A percentile compares a stretch with the other conserved stretches of the same genome.
Evolutionary conservation across 805 yeast genomes (phyloP).

Genomic region (Candida anglica): DNA sequence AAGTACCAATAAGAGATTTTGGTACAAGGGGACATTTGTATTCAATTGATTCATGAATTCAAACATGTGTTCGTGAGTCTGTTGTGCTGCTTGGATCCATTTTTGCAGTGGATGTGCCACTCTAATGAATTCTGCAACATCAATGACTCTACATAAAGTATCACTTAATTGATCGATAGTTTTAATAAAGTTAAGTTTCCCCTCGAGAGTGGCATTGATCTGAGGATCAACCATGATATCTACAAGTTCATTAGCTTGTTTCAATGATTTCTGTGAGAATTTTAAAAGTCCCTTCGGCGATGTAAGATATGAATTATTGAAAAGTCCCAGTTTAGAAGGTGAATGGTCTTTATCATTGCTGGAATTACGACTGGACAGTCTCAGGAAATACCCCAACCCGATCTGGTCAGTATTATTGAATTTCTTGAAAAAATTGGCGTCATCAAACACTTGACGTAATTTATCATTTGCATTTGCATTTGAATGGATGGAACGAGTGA

Average conservation of each 20-base stretch:
- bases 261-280: slow-evolving; percentile 65
- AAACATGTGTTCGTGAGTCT: slow-evolving; percentile 82
- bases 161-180: slow-evolving; percentile 84
- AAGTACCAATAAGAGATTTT: slow-evolving; percentile 55
- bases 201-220: slow-evolving; percentile 19
- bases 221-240: slow-evolving; percentile 31
- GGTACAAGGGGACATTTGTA: slow-evolving; percentile 71
- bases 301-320: slow-evolving; percentile 65
- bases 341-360: too few species aligned
- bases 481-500: too few species aligned
- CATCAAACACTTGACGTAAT: slow-evolving; percentile 56
- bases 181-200: slow-evolving; percentile 46
- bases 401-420: slow-evolving; percentile 45
- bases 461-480: too few species aligned
- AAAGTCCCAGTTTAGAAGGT: slow-evolving; percentile 53
- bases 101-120: slow-evolving; percentile 76
- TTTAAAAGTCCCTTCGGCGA: slow-evolving; percentile 67
- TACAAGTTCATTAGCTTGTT: slow-evolving; percentile 60
- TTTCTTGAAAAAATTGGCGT: slow-evolving; percentile 50
- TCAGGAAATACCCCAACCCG: too few species aligned
- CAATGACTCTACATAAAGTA: slow-evolving; percentile 85
- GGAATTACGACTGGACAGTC: too few species aligned
- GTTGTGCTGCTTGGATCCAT: slow-evolving; percentile 79
- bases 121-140: slow-evolving; percentile 86
- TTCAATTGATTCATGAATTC: slow-evolving; percentile 92